A percentile compares a stretch with the other conserved stretches of the same genome.
Conservation (phyloP, 164 flowering plant genomes). For the Tetrastigma voinierianum region DNA sequence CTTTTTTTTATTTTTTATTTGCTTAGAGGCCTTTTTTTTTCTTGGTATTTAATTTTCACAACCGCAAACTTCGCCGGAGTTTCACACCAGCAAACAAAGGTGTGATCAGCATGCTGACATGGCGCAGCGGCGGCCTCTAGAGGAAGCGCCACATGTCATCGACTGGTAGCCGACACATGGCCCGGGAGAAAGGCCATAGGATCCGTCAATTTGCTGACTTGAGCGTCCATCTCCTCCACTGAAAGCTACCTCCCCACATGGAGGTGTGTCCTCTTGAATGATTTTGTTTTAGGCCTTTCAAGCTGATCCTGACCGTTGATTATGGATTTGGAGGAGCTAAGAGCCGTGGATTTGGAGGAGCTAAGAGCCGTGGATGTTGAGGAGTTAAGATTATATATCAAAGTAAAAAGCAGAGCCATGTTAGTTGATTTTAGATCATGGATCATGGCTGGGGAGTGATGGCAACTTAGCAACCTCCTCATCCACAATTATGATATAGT, state of each 20-base stretch:
- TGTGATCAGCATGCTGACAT: conserved; percentile 3
- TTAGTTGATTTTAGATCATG: conserved; percentile 1
- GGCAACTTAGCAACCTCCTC: conserved; percentile 15
- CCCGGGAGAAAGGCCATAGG: conserved; percentile 13
- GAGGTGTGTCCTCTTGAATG: conserved; percentile 3
- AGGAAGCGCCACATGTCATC: conserved; percentile 1
- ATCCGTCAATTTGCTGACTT: conserved; percentile 25
- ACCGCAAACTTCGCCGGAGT: conserved; percentile 32
- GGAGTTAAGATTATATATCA: conserved; percentile 1
- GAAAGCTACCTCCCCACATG: conserved; percentile 5
- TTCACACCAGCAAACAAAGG: neutral
- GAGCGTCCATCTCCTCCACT: neutral
- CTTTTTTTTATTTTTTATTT: neutral
- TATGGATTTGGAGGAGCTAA: too few relatives aligned
- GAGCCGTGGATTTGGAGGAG: neutral
- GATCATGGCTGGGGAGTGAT: conserved; percentile 9
- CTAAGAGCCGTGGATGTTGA: conserved; percentile 7
- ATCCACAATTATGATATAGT: conserved; percentile 9
- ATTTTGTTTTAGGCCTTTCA: neutral
- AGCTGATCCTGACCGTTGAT: neutral
- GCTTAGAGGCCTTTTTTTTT: neutral
- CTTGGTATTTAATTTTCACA: neutral
- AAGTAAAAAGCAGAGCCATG: conserved; percentile 12
- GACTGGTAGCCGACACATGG: conserved; percentile 1
- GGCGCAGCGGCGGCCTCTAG: neutral